These are phyloP conservation scores for Gentiana straminea DNA, from an alignment of 257 asterid species.

Conservation along the genomic window DNA sequence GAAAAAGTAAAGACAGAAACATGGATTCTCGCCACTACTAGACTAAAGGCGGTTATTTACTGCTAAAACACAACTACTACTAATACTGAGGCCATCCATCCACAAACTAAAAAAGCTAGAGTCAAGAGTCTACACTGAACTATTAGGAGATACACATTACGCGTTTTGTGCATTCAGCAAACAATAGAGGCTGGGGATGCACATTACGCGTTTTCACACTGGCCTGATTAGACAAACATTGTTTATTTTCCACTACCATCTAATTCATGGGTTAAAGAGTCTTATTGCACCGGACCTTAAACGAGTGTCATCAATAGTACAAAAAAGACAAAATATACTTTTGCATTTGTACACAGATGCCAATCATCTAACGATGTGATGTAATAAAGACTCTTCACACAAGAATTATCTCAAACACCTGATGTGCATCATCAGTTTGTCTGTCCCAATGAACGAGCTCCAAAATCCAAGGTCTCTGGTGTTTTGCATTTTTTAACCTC, in stretches of 20 bases:
- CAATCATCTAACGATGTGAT: not conserved
- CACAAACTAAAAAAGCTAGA: too few relatives aligned
- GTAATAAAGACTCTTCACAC: too few relatives aligned
- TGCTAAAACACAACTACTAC: too few relatives aligned
- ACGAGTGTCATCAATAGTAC: not conserved
- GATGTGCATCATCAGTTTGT: slow-evolving; percentile 17
- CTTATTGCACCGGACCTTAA: slow-evolving; percentile 25
- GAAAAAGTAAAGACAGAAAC: too few relatives aligned
- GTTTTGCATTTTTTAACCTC: slow-evolving; percentile 11
- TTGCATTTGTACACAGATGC: not conserved
- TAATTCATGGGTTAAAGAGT: slow-evolving; percentile 8
- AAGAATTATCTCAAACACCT: not conserved
- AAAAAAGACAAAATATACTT: too few relatives aligned
- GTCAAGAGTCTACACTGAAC: too few relatives aligned
- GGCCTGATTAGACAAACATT: slow-evolving; percentile 29
- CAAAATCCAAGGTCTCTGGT: slow-evolving; percentile 12
- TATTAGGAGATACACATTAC: too few relatives aligned
- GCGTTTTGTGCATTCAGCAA: slow-evolving; percentile 32
- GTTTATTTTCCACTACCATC: slow-evolving; percentile 27
- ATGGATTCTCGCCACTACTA: too few relatives aligned
- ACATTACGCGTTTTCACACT: slow-evolving; percentile 27
- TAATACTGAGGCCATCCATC: too few relatives aligned
- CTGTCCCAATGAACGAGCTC: slow-evolving; percentile 11
- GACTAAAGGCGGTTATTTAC: too few relatives aligned
- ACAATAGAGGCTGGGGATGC: slow-evolving; percentile 65